Percentiles rank a stretch among this genome's conserved stretches.
phyloP scores from a whole-genome alignment of 768 basidiomycete species.

The Phaeotremella skinneri region DNA sequence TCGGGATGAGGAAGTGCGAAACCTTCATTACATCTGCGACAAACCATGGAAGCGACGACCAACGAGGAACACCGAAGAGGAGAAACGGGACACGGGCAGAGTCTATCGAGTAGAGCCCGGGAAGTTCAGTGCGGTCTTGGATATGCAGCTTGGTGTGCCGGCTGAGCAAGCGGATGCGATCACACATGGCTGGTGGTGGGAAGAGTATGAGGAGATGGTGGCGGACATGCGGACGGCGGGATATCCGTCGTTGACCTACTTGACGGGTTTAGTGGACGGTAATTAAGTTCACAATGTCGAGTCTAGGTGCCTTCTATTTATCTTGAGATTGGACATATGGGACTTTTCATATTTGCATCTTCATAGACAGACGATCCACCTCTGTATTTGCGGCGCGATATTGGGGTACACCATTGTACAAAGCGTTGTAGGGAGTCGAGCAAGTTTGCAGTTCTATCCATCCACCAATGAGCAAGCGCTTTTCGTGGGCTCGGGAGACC shows the following conservation, averaged over 20 bases:
- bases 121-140: slow-evolving; percentile 11
- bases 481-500: too few relatives aligned
- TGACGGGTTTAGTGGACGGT: neutral
- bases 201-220: slow-evolving; percentile 12
- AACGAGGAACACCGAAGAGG: slow-evolving; percentile 1
- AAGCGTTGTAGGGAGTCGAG: too few relatives aligned
- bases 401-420: too few relatives aligned
- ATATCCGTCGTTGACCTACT: neutral
- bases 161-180: slow-evolving; percentile 27
- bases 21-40: slow-evolving; percentile 51
- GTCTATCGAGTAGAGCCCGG: slow-evolving; percentile 12
- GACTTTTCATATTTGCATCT: too few relatives aligned
- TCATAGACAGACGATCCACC: too few relatives aligned
- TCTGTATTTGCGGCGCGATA: too few relatives aligned
- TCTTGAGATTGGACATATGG: too few relatives aligned
- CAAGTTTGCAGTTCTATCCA: too few relatives aligned
- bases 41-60: slow-evolving; percentile 30
- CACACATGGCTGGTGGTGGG: slow-evolving; percentile 29
- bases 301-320: neutral
- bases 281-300: too few relatives aligned
- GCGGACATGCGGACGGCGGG: neutral
- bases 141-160: slow-evolving; percentile 6
- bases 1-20: slow-evolving; percentile 77
- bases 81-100: neutral
- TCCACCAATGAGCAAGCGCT: too few relatives aligned